These are phyloP conservation scores for Toxicodendron radicans DNA, from an alignment of 345 rosid genomes.

Conservation along the genomic window DNA sequence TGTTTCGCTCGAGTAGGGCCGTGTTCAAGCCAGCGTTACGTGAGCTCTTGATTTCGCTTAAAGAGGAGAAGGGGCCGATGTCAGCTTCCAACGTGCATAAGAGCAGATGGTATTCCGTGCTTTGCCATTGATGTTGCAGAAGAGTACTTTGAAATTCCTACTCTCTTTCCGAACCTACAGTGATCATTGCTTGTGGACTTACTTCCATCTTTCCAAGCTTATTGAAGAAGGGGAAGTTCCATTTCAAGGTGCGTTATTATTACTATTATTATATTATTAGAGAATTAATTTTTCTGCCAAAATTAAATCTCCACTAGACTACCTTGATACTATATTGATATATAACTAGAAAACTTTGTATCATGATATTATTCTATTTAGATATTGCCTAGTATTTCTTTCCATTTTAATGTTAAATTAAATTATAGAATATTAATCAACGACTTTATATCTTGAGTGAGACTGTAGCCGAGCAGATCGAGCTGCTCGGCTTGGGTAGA, in stretches of 20 bases:
- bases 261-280: too few relatives aligned
- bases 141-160: slow-evolving; percentile 36
- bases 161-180: slow-evolving; percentile 33
- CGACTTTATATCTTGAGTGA: too few relatives aligned
- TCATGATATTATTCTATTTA: too few relatives aligned
- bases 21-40: slow-evolving; percentile 11
- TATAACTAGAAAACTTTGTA: too few relatives aligned
- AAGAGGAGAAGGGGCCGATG: background rate
- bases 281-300: too few relatives aligned
- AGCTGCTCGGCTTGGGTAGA: too few relatives aligned
- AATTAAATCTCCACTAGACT: too few relatives aligned
- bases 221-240: slow-evolving; percentile 45
- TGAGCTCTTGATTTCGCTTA: slow-evolving; percentile 17
- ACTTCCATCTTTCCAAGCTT: slow-evolving; percentile 33
- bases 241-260: slow-evolving; percentile 37
- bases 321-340: too few relatives aligned
- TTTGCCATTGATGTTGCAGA: slow-evolving; percentile 32
- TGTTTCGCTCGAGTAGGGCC: background rate
- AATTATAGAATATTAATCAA: too few relatives aligned
- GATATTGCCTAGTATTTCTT: too few relatives aligned
- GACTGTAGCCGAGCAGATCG: too few relatives aligned
- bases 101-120: slow-evolving; percentile 38
- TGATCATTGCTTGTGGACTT: slow-evolving; percentile 34
- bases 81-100: slow-evolving; percentile 30
- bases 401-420: too few relatives aligned